A percentile compares a stretch with the other conserved stretches of the same genome.
Conservation (phyloP, 768 basidiomycete species). For the Russula virescens region DNA sequence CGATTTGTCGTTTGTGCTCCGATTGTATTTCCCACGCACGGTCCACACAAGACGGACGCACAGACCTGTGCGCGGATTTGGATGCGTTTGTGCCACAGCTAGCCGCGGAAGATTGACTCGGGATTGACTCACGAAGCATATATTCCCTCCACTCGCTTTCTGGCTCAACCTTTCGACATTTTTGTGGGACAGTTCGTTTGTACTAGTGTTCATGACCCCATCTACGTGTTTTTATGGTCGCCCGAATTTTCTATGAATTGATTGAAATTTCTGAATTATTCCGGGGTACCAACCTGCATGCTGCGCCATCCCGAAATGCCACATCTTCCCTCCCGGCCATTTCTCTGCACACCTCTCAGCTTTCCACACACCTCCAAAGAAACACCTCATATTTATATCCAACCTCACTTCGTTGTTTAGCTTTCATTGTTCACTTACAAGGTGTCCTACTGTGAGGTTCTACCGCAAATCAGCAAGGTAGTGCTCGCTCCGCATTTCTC, state of each 20-base stretch:
- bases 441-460: not conserved
- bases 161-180: conserved; percentile 2
- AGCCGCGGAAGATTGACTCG: conserved; percentile 23
- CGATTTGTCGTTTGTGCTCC: conserved; percentile 25
- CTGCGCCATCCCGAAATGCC: not conserved
- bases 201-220: not conserved
- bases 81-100: conserved; percentile 25
- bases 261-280: conserved; percentile 7
- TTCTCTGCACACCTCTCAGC: not conserved
- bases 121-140: conserved; percentile 9
- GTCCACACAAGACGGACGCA: conserved; percentile 19
- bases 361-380: not conserved
- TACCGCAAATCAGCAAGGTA: too few species aligned
- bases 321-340: not conserved
- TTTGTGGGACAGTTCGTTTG: not conserved
- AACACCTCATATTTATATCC: not conserved
- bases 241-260: conserved; percentile 10
- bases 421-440: not conserved
- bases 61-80: conserved; percentile 23
- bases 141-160: not conserved
- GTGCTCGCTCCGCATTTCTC: not conserved
- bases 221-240: not conserved
- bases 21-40: conserved; percentile 25
- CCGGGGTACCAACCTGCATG: not conserved
- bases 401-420: not conserved